These are phyloP conservation scores for Ogataea hybrid DNA, from an alignment of 1,139 yeast genomes.

Conservation along the genomic window DNA sequence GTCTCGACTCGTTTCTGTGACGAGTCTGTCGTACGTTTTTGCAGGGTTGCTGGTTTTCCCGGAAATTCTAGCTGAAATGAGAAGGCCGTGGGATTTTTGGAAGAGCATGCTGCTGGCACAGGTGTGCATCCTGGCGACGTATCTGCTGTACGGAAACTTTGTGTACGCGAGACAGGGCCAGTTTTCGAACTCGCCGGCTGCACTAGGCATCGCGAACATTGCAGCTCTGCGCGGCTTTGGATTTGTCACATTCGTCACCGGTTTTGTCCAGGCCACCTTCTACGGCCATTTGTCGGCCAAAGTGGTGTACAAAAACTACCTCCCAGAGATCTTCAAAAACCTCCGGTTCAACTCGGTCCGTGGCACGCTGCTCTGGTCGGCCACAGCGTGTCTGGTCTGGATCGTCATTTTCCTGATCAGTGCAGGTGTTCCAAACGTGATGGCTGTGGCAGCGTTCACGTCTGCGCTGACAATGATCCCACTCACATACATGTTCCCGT, in stretches of 20 bases:
- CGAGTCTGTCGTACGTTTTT: constrained; percentile 44
- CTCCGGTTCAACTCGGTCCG: too few relatives aligned
- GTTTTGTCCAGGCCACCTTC: constrained; percentile 41
- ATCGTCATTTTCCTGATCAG: constrained; percentile 42
- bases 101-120: constrained; percentile 45
- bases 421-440: constrained; percentile 54
- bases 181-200: constrained; percentile 41
- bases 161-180: constrained; percentile 52
- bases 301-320: too few relatives aligned
- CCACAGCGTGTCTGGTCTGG: too few relatives aligned
- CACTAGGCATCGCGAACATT: constrained; percentile 38
- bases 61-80: constrained; percentile 46
- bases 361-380: too few relatives aligned
- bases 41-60: constrained; percentile 48
- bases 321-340: too few relatives aligned
- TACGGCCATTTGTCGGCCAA: constrained; percentile 46
- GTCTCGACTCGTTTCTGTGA: constrained; percentile 36
- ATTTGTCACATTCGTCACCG: constrained; percentile 37
- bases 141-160: constrained; percentile 40
- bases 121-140: constrained; percentile 36
- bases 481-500: constrained; percentile 46
- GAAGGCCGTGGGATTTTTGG: constrained; percentile 46
- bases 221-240: constrained; percentile 40
- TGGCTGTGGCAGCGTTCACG: constrained; percentile 56
- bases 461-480: constrained; percentile 44